A percentile compares a stretch with the other conserved stretches of the same genome.
Evolutionary conservation across 768 basidiomycete species (phyloP).

Genomic region (Pulveroboletus sp.): DNA sequence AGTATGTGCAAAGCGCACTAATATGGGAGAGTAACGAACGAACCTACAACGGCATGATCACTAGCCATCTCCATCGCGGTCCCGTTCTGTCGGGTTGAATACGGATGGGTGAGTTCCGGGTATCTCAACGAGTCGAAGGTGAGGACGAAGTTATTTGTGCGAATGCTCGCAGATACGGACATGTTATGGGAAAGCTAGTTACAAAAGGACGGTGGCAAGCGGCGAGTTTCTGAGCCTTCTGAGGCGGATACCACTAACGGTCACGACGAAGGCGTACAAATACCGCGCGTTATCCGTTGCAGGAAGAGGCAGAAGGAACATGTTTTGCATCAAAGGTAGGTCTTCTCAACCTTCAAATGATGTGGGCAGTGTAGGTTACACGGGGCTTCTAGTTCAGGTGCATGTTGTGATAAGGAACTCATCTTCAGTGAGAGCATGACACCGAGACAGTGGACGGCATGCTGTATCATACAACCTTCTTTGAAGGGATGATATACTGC

Average conservation of each 20-base stretch:
- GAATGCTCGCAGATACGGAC: slow-evolving; percentile 23
- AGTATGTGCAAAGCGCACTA: background rate
- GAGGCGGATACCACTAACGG: slow-evolving; percentile 6
- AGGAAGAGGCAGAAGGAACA: slow-evolving; percentile 1
- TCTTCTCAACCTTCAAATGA: slow-evolving; percentile 21
- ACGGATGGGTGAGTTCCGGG: slow-evolving; percentile 25
- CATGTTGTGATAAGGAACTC: background rate
- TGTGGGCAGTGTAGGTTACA: slow-evolving; percentile 5
- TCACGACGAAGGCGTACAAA: slow-evolving; percentile 18
- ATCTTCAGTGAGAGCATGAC: background rate
- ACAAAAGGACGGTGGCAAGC: background rate
- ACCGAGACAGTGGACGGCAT: too few species aligned
- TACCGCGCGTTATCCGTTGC: slow-evolving; percentile 12
- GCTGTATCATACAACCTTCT: too few species aligned
- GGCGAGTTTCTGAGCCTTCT: slow-evolving; percentile 12
- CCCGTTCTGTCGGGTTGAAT: slow-evolving; percentile 31
- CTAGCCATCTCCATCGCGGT: slow-evolving; percentile 29
- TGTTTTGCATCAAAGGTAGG: background rate
- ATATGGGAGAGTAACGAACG: background rate
- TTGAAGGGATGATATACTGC: background rate
- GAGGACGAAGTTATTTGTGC: slow-evolving; percentile 11
- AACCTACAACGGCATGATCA: slow-evolving; percentile 23
- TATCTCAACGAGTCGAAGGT: slow-evolving; percentile 8
- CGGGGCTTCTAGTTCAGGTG: background rate
- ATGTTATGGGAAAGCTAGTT: slow-evolving; percentile 8